Base-by-base conservation (phyloP, 1,284 basidiomycete species). In the Athelia sp. region DNA sequence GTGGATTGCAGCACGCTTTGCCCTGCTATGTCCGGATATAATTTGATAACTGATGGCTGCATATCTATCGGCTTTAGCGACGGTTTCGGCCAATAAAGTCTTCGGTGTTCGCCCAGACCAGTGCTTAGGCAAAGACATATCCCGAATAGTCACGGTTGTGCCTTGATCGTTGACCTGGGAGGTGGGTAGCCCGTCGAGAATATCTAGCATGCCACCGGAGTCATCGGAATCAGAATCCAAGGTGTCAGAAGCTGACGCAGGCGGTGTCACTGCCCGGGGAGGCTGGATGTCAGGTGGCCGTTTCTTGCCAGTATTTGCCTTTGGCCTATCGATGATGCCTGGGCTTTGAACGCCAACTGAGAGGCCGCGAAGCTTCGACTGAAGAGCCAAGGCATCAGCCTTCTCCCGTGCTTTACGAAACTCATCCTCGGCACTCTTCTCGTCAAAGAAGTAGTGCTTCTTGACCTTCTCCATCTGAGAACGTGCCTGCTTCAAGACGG, bases 111-210 rank as follows among this genome's bases (percentile, higher is more conserved):
- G 79, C 36, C 84, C 83, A 34, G 88, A 84, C 73, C 86, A 87
- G 58, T 89, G 82, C 66, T 90, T 96, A 1, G 90, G 89, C 34
- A 89, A 73, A 13, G 77, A 67, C 84, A 97, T 87, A 52, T 93
- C 81, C 18, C 85, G 84, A 40, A 94, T 66, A 17, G 61, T 67
- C 45, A 93, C 72, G 3, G 74, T 76, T 2, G 72, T 76, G 23
- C 87, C 90, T 45, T 72, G 61, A 9, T 72, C 64, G 19, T 74
- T 77, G 1, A 73, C 71, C 52, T 79, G 74, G 18, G 72, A 74
- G 1, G 73, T 64, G 4, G 83, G 77, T 55, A 82, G 74, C 49
- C 79, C 79, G 43, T 97, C 89, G 34, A 98, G 74, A 53, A 96
- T 72, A 45, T 81, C 86, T 54, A 98, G 82, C 43, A 98, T 62